phyloP scores from a whole-genome alignment of 2,329 filamentous ascomycete species.

The Trichoderma afroharzianum region DNA sequence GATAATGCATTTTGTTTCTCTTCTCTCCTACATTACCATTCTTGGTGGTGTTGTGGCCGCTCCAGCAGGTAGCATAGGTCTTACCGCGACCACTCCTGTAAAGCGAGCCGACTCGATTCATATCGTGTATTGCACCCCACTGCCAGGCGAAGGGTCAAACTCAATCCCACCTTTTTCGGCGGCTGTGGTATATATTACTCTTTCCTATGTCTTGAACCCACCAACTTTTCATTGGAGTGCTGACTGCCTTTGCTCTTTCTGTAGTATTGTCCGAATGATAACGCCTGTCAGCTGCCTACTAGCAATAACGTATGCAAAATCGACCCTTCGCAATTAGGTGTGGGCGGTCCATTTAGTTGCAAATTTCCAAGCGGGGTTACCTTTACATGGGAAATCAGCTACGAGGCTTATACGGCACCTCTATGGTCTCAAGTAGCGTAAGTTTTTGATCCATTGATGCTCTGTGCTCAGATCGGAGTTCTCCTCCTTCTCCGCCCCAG shows the following conservation, averaged over 20 bases:
- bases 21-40: not conserved
- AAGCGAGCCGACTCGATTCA: not conserved
- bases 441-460: not conserved
- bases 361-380: not conserved
- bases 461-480: not conserved
- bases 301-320: not conserved
- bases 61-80: not conserved
- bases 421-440: not conserved
- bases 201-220: not conserved
- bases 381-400: not conserved
- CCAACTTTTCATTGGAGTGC: not conserved
- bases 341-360: not conserved
- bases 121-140: not conserved
- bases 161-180: not conserved
- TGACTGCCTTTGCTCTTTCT: not conserved
- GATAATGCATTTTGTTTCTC: not conserved
- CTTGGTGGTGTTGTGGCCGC: not conserved
- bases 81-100: not conserved
- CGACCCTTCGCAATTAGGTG: not conserved
- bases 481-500: not conserved
- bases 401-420: not conserved
- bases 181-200: not conserved
- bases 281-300: not conserved
- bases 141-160: not conserved
- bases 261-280: not conserved